Conservation (phyloP, 176 grass and related monocot species). For the Stipa capillata region DNA sequence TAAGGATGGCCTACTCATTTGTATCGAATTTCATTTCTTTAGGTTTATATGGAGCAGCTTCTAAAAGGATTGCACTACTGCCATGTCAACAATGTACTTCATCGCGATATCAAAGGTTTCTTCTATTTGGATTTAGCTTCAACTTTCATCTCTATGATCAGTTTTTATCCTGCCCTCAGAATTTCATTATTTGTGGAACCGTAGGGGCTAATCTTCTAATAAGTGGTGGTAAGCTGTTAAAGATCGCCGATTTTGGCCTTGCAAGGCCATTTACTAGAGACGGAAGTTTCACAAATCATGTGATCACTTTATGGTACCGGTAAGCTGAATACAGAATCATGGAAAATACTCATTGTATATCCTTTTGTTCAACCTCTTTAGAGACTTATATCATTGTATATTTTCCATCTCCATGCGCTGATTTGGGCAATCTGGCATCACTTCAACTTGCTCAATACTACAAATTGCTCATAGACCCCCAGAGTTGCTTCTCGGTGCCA, state of each 20-base stretch:
- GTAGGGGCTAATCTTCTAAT: conserved; percentile 74
- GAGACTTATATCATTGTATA: not conserved
- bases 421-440: not conserved
- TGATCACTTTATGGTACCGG: conserved; percentile 84
- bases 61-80: conserved; percentile 78
- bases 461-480: conserved; percentile 43
- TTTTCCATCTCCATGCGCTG: conserved; percentile 11
- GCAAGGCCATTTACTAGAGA: conserved; percentile 72
- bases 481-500: conserved; percentile 70
- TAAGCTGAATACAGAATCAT: conserved; percentile 14
- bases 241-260: conserved; percentile 80
- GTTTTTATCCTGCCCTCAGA: not conserved
- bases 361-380: not conserved
- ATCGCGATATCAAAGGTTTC: conserved; percentile 83
- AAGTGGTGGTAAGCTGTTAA: conserved; percentile 62
- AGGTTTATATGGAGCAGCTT: conserved; percentile 73
- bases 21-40: not conserved
- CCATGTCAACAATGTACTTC: conserved; percentile 73
- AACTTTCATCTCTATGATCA: not conserved
- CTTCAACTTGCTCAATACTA: not conserved
- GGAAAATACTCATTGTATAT: not conserved
- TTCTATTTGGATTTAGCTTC: conserved; percentile 11
- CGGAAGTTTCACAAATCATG: conserved; percentile 73
- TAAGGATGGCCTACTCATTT: conserved; percentile 8
- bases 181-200: not conserved